phyloP scores from a whole-genome alignment of 305 asterid species.

The Plantago lanceolata region DNA sequence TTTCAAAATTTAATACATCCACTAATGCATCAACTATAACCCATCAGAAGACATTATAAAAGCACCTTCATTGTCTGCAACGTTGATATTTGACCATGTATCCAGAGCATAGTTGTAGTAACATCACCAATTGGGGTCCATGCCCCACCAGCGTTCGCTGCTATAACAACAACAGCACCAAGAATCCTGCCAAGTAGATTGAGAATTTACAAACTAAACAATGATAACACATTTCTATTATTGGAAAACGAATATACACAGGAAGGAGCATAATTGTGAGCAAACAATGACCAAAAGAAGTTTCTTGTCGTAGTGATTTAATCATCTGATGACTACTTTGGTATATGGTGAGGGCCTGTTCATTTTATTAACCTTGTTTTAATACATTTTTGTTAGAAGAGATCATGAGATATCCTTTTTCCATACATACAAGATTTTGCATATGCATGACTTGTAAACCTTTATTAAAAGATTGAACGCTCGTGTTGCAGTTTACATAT shows the following conservation, averaged over 20 bases:
- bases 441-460: too few species aligned
- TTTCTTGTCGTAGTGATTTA: too few species aligned
- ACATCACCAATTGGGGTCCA: conserved; percentile 99
- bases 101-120: conserved; percentile 98
- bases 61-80: conserved; percentile 87
- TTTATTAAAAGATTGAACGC: too few species aligned
- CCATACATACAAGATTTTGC: too few species aligned
- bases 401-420: too few species aligned
- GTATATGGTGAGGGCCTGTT: too few species aligned
- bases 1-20: too few species aligned
- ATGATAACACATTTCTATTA: background rate
- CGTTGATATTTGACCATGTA: conserved; percentile 96
- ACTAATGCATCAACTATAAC: background rate
- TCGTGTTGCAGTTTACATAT: background rate
- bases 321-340: too few species aligned
- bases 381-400: too few species aligned
- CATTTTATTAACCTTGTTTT: too few species aligned
- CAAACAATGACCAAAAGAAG: too few species aligned
- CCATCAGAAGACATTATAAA: conserved; percentile 17
- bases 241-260: background rate
- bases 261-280: too few species aligned
- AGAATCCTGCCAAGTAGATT: conserved; percentile 63
- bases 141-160: conserved; percentile 99
- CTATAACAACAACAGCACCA: conserved; percentile 91
- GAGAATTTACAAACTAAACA: background rate